Conservation (phyloP, 495 filamentous ascomycete species). For the Xylaria telfairii region DNA sequence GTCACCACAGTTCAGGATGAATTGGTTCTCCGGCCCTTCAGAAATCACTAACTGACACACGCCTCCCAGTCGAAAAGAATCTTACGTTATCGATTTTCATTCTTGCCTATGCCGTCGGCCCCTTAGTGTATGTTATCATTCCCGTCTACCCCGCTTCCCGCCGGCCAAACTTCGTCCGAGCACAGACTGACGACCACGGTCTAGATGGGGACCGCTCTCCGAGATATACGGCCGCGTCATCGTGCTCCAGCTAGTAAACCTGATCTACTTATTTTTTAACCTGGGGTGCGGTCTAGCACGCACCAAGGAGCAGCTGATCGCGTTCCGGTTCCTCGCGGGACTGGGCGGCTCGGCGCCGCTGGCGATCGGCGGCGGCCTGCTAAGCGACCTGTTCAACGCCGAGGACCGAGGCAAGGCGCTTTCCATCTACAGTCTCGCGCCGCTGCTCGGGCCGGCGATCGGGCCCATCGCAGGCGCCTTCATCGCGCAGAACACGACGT, state of each 20-base stretch:
- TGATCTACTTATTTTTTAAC: constrained; percentile 64
- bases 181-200: constrained; percentile 13
- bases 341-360: constrained; percentile 59
- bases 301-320: constrained; percentile 60
- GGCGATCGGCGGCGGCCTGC: constrained; percentile 64
- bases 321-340: constrained; percentile 63
- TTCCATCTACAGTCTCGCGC: constrained; percentile 66
- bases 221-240: constrained; percentile 68
- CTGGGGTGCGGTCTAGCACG: constrained; percentile 62
- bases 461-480: constrained; percentile 70
- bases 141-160: constrained; percentile 14
- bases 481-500: constrained; percentile 67
- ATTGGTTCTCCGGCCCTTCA: not conserved
- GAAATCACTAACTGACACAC: constrained; percentile 1
- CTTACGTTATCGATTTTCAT: constrained; percentile 76
- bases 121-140: constrained; percentile 30
- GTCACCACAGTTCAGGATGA: constrained; percentile 9
- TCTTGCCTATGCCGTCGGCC: constrained; percentile 67
- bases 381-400: constrained; percentile 66
- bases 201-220: constrained; percentile 66
- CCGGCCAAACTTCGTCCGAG: not conserved
- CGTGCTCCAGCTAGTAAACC: constrained; percentile 58
- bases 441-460: constrained; percentile 70
- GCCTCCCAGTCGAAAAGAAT: constrained; percentile 52
- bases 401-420: constrained; percentile 71